Base-by-base conservation (phyloP, 2,329 filamentous ascomycete species). In the Cyphellophora attinorum region DNA sequence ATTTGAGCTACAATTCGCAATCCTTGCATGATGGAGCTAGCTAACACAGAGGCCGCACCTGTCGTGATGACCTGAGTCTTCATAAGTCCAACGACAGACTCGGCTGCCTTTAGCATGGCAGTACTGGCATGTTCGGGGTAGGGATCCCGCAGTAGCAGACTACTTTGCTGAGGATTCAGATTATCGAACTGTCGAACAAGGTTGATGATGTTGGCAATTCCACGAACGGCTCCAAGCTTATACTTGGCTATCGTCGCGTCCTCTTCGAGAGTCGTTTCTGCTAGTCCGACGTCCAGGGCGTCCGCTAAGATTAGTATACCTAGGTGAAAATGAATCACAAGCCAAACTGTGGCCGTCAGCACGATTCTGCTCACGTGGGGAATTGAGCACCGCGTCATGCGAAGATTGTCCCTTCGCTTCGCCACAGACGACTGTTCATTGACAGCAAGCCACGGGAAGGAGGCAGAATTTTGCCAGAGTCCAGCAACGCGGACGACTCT, bases 61-160 rank as follows among this genome's bases (percentile, higher is more conserved):
- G 16, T 23, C 16, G 31, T n/a, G n/a, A 27, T 18, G 11, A 25
- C 13, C 19, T 11, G 12, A n/a, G 13, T 8, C 5, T 23, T 6
- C 18, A 28, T 30, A 8, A 38, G 16, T 17, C 21, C 18, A 11
- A 38, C 17, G 13, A 38, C 27, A 21, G 36, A 38, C 11, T 34
- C 30, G 13, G 23, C 31, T 17, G 36, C 31, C 15, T 31, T 16
- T 4, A 14, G 4, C n/a, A 38, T 16, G 5, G 8, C 31, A 29
- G 34, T 38, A 13, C 31, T 34, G 11, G 31, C 33, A 19, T 38
- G 36, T 12, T 38, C 36, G 3, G 36, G 36, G 25, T 38, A 38
- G 8, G 36, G 31, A 15, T 38, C 36, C 18, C 21, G 27, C n/a
- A 34, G 27, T 6, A 38, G 16, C 13, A 38, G 18, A 18, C 31